phyloP scores from a whole-genome alignment of 1,284 basidiomycete species.

The Melampsora americana region DNA sequence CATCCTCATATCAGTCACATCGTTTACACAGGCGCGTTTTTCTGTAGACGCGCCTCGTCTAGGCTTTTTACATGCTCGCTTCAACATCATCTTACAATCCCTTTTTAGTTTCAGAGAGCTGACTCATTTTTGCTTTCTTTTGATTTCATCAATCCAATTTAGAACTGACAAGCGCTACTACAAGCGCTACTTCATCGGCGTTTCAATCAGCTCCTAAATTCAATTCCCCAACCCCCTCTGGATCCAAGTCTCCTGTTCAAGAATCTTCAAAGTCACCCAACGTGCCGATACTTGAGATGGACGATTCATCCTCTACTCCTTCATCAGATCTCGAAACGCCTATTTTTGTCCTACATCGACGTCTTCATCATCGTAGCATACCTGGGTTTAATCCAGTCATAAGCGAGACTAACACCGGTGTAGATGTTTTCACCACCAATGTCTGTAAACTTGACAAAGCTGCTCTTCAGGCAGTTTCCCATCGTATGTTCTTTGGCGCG shows the following conservation, averaged over 20 bases:
- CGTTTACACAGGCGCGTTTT: too few relatives aligned
- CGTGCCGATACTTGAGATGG: not conserved
- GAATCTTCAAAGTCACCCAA: not conserved
- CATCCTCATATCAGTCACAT: not conserved
- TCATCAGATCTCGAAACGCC: constrained; percentile 10
- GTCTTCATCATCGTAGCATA: constrained; percentile 17
- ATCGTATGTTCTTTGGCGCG: not conserved
- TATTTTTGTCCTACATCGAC: constrained; percentile 25
- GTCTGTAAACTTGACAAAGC: constrained; percentile 23
- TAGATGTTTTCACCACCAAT: constrained; percentile 25
- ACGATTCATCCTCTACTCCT: constrained; percentile 5
- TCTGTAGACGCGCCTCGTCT: not conserved
- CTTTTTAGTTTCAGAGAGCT: not conserved
- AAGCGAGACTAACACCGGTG: not conserved
- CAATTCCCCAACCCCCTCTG: not conserved
- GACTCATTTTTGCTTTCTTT: not conserved
- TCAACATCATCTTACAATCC: not conserved
- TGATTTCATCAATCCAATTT: not conserved
- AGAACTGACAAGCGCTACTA: not conserved
- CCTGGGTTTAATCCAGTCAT: not conserved
- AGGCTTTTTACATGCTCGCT: not conserved
- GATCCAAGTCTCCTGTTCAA: not conserved
- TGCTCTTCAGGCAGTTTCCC: not conserved
- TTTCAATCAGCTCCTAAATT: not conserved
- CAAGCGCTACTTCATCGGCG: not conserved